These are phyloP conservation scores for Mitragyna speciosa DNA, from an alignment of 257 asterid genomes.

Conservation along the genomic window DNA sequence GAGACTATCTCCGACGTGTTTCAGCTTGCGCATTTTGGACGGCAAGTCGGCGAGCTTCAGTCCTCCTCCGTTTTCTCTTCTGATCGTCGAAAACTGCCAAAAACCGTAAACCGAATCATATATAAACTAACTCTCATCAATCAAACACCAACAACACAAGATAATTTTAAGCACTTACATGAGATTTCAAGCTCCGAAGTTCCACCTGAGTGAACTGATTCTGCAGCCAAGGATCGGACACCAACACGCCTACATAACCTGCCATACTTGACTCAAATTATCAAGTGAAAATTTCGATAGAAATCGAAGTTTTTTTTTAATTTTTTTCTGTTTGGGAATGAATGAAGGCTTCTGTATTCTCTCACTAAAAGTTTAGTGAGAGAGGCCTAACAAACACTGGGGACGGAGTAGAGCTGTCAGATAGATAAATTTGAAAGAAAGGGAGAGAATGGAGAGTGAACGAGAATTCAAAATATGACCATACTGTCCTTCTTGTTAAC, in stretches of 20 bases:
- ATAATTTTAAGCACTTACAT: constrained; percentile 42
- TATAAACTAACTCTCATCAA: neutral
- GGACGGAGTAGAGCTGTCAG: constrained; percentile 65
- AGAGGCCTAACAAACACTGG: constrained; percentile 41
- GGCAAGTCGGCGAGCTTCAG: constrained; percentile 77
- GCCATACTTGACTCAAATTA: constrained; percentile 48
- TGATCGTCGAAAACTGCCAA: constrained; percentile 65
- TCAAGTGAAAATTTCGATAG: neutral
- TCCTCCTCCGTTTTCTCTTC: constrained; percentile 67
- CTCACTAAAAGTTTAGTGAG: constrained; percentile 18
- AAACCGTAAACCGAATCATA: constrained; percentile 17
- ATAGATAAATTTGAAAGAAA: constrained; percentile 3
- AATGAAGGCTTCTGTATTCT: neutral
- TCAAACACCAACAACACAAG: neutral
- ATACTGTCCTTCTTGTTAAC: constrained; percentile 33
- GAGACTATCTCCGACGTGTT: constrained; percentile 83
- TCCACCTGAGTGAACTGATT: constrained; percentile 94
- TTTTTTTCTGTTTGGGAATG: neutral
- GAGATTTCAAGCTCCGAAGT: constrained; percentile 78
- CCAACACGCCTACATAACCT: constrained; percentile 72
- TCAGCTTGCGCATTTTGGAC: constrained; percentile 75
- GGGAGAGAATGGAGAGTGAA: neutral
- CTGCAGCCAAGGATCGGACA: constrained; percentile 98
- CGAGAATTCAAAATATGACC: constrained; percentile 47
- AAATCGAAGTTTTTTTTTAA: neutral